Evolutionary conservation across 1,284 basidiomycete species (phyloP).

Genomic region (Puccinia triticina): DNA sequence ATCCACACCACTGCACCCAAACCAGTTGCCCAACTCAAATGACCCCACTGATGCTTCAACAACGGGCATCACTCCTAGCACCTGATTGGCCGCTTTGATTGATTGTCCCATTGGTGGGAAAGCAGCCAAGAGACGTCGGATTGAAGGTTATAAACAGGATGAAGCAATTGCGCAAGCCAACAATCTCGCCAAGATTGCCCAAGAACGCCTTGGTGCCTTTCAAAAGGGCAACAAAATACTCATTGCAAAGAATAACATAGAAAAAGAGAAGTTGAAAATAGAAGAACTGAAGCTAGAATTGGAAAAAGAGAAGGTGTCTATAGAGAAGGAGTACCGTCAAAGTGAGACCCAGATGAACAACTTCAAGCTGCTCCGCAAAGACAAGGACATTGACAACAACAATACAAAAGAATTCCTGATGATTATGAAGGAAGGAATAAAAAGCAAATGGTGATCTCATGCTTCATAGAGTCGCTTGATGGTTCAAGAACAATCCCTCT

Average conservation of each 20-base stretch:
- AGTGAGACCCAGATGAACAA: conserved; percentile 14
- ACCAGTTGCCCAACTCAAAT: not conserved
- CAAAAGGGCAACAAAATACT: too few species aligned
- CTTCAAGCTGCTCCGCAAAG: not conserved
- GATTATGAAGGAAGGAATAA: conserved; percentile 8
- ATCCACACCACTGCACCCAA: not conserved
- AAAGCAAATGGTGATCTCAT: conserved; percentile 13
- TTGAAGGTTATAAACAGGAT: not conserved
- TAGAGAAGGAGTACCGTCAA: not conserved
- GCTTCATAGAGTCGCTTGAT: not conserved
- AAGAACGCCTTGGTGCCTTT: too few species aligned
- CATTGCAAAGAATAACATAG: not conserved
- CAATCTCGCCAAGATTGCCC: too few species aligned
- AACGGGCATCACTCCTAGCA: too few species aligned
- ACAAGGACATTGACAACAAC: not conserved
- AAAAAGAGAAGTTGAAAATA: not conserved
- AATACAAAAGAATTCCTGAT: not conserved
- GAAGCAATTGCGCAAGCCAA: too few species aligned
- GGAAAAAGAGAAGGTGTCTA: not conserved
- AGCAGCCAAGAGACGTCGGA: conserved; percentile 20
- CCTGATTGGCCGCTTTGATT: too few species aligned
- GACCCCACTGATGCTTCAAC: not conserved
- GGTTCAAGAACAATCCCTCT: too few species aligned
- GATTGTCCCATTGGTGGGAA: not conserved
- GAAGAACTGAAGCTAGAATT: not conserved